phyloP scores from a whole-genome alignment of 2,329 filamentous ascomycete genomes.

The Pyrenophora teres region DNA sequence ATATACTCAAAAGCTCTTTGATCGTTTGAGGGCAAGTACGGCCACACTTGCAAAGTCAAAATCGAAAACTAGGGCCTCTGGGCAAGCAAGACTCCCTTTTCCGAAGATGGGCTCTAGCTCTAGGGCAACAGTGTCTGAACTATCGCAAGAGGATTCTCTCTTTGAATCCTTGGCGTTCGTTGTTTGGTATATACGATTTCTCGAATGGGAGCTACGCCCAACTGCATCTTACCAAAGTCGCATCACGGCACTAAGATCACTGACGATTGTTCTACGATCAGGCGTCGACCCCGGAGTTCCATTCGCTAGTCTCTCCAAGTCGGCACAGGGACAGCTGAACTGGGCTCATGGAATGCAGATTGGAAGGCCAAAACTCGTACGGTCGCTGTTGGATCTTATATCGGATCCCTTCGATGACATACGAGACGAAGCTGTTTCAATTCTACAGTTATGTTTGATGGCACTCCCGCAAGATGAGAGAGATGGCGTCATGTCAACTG shows the following conservation, averaged over 20 bases:
- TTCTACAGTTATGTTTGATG: constrained; percentile 48
- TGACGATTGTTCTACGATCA: constrained; percentile 69
- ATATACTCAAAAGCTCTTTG: constrained; percentile 75
- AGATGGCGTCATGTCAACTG: constrained; percentile 12
- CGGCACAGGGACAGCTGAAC: constrained; percentile 53
- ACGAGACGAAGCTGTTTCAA: constrained; percentile 59
- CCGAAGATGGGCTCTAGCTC: constrained; percentile 15
- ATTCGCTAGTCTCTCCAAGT: constrained; percentile 49
- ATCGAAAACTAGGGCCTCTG: constrained; percentile 8
- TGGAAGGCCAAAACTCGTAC: constrained; percentile 53
- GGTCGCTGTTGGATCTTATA: constrained; percentile 75
- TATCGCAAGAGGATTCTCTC: constrained; percentile 34
- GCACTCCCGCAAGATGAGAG: constrained; percentile 24
- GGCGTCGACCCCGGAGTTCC: constrained; percentile 63
- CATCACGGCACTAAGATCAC: constrained; percentile 75
- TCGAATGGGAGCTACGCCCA: constrained; percentile 74
- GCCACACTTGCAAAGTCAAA: constrained; percentile 35
- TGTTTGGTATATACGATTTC: constrained; percentile 73
- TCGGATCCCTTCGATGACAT: constrained; percentile 95
- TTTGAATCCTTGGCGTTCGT: constrained; percentile 67
- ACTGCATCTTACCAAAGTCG: constrained; percentile 90
- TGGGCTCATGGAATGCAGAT: constrained; percentile 58
- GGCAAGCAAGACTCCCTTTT: constrained; percentile 22
- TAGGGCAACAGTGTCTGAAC: background rate
- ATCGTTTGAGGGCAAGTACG: constrained; percentile 61